Conservation (phyloP, 1,284 basidiomycete species). For the Coniferiporia sulphurascens region DNA sequence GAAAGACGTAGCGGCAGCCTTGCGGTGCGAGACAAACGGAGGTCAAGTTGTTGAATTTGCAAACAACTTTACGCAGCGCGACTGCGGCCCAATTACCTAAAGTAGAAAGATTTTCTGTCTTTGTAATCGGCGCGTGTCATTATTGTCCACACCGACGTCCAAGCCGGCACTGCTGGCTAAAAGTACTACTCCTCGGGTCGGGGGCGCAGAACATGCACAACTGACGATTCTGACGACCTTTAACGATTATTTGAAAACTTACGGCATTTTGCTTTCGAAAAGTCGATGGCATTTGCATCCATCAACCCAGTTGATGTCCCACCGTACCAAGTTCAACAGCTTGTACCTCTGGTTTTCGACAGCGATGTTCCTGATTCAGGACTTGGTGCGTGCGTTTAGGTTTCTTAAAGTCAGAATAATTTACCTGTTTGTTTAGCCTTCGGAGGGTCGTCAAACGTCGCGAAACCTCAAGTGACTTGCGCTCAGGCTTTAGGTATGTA, state of each 20-base stretch:
- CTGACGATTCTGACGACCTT: background rate
- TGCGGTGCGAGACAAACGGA: no score
- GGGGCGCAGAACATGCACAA: background rate
- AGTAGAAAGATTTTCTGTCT: no score
- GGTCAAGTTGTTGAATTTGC: no score
- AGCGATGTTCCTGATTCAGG: slow-evolving; percentile 19
- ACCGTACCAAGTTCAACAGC: slow-evolving; percentile 52
- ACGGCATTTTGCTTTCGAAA: background rate
- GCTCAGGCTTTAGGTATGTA: slow-evolving; percentile 8
- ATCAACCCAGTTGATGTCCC: slow-evolving; percentile 43
- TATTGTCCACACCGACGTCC: no score
- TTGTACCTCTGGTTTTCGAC: slow-evolving; percentile 42
- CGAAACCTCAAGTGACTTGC: slow-evolving; percentile 11
- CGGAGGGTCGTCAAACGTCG: background rate
- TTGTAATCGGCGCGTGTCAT: no score
- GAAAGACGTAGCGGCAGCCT: no score
- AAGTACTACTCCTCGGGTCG: background rate
- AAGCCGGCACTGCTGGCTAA: no score
- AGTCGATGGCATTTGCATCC: slow-evolving; percentile 26
- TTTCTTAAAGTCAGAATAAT: background rate
- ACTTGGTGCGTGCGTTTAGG: background rate
- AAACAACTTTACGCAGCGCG: no score
- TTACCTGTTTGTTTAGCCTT: background rate
- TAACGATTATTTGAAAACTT: background rate
- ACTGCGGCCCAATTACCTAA: no score